These are phyloP conservation scores for Colletotrichum spaethianum DNA, from an alignment of 2,329 filamentous ascomycete species.

Conservation along the genomic window DNA sequence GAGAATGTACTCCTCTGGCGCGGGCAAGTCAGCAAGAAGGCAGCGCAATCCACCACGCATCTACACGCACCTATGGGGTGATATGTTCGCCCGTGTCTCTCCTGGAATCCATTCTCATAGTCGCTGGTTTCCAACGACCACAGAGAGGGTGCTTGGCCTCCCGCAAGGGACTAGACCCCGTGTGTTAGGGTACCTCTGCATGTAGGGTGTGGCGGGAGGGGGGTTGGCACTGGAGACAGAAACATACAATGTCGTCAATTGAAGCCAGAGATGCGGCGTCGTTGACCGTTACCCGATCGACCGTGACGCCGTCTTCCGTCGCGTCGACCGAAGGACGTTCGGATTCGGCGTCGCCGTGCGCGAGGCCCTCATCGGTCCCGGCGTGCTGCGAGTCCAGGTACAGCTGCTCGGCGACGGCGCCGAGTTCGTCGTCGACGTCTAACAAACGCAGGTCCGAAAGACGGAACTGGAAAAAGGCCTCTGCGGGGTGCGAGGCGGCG, in stretches of 20 bases:
- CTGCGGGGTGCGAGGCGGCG: neutral
- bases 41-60: neutral
- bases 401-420: neutral
- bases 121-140: slow-evolving; percentile 7
- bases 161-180: neutral
- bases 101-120: slow-evolving; percentile 11
- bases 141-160: neutral
- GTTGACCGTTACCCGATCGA: neutral
- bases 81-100: slow-evolving; percentile 37
- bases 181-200: neutral
- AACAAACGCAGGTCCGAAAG: neutral
- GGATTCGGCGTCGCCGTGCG: neutral
- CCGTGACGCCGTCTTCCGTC: neutral
- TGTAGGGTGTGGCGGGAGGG: no score
- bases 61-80: slow-evolving; percentile 42
- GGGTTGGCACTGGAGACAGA: fast-evolving
- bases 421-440: neutral
- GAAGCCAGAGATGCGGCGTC: neutral
- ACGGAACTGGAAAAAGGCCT: neutral
- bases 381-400: neutral
- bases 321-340: neutral
- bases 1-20: slow-evolving; percentile 45
- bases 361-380: neutral
- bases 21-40: neutral
- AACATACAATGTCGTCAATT: neutral